Percentiles rank a stretch among this genome's conserved stretches.
These are phyloP conservation scores for Diplodia corticola DNA, from an alignment of 2,329 filamentous ascomycete species.

Conservation along the genomic window DNA sequence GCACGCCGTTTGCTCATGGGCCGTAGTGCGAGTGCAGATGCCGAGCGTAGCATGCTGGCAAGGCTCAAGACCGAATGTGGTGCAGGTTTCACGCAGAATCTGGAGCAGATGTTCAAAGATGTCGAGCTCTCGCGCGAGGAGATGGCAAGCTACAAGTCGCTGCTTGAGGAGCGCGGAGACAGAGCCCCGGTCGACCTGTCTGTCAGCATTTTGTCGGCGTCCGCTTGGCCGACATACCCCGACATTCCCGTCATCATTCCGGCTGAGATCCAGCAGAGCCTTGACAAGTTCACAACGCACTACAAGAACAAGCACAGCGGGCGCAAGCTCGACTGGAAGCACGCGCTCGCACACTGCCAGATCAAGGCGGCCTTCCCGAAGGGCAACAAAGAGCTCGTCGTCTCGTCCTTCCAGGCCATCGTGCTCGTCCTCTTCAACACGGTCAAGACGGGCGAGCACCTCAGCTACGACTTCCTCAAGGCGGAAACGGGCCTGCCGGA, in stretches of 20 bases:
- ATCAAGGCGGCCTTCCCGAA: conserved; percentile 78
- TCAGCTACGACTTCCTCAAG: conserved; percentile 76
- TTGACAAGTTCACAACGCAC: conserved; percentile 78
- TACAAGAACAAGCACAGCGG: conserved; percentile 91
- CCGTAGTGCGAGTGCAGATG: conserved; percentile 89
- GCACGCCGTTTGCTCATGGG: conserved; percentile 87
- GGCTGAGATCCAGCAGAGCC: conserved; percentile 69
- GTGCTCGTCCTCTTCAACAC: conserved; percentile 90
- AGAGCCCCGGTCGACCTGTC: conserved; percentile 68
- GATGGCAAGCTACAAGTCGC: conserved; percentile 80
- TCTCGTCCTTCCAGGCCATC: conserved; percentile 89
- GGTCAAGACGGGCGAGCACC: conserved; percentile 59
- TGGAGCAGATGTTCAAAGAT: conserved; percentile 99
- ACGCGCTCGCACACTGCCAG: conserved; percentile 86
- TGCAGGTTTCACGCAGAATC: conserved; percentile 89
- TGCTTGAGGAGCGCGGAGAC: conserved; percentile 61
- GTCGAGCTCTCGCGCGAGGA: conserved; percentile 91
- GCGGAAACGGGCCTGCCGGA: conserved; percentile 71
- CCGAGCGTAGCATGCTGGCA: conserved; percentile 91
- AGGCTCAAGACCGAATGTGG: conserved; percentile 89
- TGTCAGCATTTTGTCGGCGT: conserved; percentile 86
- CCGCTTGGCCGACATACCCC: conserved; percentile 90
- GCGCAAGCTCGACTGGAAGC: conserved; percentile 85
- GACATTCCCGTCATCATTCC: conserved; percentile 76
- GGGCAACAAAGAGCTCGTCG: conserved; percentile 81